A percentile compares a stretch with the other conserved stretches of the same genome.
Evolutionary conservation across 148 eudicot genomes (phyloP).

Genomic region (Chenopodium quinoa): DNA sequence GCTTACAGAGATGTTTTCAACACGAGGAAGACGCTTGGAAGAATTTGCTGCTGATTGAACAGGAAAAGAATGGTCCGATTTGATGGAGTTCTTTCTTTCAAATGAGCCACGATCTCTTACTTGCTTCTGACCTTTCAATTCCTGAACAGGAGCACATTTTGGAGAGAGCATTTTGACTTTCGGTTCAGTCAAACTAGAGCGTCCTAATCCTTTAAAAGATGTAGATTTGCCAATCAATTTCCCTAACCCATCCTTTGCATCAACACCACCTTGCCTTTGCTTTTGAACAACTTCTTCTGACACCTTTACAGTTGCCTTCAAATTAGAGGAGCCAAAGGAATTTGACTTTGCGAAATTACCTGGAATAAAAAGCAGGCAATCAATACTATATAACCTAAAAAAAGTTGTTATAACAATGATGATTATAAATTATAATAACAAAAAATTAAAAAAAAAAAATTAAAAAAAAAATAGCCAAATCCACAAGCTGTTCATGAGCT

Average conservation of each 20-base stretch:
- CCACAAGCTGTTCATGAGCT: slow-evolving; percentile 7
- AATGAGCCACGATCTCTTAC: slow-evolving; percentile 48
- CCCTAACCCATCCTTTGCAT: slow-evolving; percentile 49
- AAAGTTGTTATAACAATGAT: neutral
- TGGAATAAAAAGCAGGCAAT: slow-evolving; percentile 30
- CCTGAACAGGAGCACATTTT: slow-evolving; percentile 55
- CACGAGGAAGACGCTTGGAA: slow-evolving; percentile 32
- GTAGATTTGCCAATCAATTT: slow-evolving; percentile 59
- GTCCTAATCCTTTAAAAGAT: slow-evolving; percentile 66
- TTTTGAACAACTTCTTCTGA: slow-evolving; percentile 62
- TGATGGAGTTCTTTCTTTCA: slow-evolving; percentile 68
- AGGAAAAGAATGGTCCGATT: slow-evolving; percentile 40
- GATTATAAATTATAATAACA: no score
- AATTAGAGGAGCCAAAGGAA: slow-evolving; percentile 59
- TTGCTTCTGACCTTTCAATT: slow-evolving; percentile 52
- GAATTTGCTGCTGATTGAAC: slow-evolving; percentile 37
- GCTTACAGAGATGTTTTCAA: slow-evolving; percentile 35
- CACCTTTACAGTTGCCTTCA: slow-evolving; percentile 57
- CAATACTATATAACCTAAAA: slow-evolving; percentile 9
- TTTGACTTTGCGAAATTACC: slow-evolving; percentile 71
- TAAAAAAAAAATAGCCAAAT: neutral
- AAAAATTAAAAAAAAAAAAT: no score
- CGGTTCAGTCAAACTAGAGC: slow-evolving; percentile 48
- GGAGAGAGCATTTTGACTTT: slow-evolving; percentile 87
- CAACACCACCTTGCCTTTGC: slow-evolving; percentile 50